phyloP scores from a whole-genome alignment of 108 stramenopile species.

The Cyclotella kingstonii region DNA sequence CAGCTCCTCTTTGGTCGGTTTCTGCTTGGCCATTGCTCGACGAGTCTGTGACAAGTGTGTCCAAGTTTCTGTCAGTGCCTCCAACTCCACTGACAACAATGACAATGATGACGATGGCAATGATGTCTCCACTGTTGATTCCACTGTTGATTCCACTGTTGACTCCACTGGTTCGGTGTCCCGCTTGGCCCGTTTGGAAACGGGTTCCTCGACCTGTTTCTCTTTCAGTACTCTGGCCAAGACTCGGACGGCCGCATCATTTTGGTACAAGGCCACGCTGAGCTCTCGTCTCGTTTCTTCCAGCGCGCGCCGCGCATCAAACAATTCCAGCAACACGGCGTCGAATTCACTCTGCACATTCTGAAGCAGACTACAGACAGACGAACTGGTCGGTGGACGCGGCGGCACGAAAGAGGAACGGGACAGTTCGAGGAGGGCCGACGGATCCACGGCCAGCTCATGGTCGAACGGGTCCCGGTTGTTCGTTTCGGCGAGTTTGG shows the following conservation, averaged over 20 bases:
- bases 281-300: slow-evolving; percentile 88
- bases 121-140: too few relatives aligned
- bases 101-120: slow-evolving; percentile 8
- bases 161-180: not conserved
- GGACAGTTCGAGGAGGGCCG: slow-evolving; percentile 51
- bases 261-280: slow-evolving; percentile 90
- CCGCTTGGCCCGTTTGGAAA: not conserved
- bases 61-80: slow-evolving; percentile 4
- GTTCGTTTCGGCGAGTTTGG: slow-evolving; percentile 75
- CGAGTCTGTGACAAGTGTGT: not conserved
- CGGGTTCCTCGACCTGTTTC: not conserved
- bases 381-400: slow-evolving; percentile 54
- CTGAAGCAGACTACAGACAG: slow-evolving; percentile 60
- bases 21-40: slow-evolving; percentile 16
- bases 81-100: slow-evolving; percentile 14
- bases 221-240: slow-evolving; percentile 72
- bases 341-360: slow-evolving; percentile 88
- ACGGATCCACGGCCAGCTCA: slow-evolving; percentile 57
- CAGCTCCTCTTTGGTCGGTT: slow-evolving; percentile 20
- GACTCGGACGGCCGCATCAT: slow-evolving; percentile 94
- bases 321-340: slow-evolving; percentile 82
- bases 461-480: slow-evolving; percentile 72
- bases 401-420: slow-evolving; percentile 46
- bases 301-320: slow-evolving; percentile 77
- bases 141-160: too few relatives aligned